Evolutionary conservation across 257 asterid genomes (phyloP).

Genomic region (Solanum virginianum): DNA sequence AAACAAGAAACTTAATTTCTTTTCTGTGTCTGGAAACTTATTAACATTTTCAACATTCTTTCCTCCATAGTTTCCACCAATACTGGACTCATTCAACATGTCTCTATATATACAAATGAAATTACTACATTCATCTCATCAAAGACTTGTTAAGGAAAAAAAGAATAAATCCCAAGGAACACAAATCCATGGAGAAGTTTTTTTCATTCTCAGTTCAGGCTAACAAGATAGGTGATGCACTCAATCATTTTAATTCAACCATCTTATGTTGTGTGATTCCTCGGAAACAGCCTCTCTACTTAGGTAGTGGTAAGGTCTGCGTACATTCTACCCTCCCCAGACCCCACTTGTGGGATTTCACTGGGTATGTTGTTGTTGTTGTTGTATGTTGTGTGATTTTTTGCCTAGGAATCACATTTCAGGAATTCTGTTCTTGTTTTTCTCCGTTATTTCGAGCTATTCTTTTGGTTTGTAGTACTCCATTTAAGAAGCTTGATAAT

Average conservation of each 20-base stretch:
- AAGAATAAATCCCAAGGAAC: neutral
- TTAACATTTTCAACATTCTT: neutral
- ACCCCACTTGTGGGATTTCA: no score
- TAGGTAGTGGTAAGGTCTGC: no score
- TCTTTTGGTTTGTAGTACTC: neutral
- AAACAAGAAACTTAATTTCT: neutral
- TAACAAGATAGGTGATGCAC: slow-evolving; percentile 3
- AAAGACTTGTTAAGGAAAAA: neutral
- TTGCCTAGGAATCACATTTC: slow-evolving; percentile 11
- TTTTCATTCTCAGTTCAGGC: neutral
- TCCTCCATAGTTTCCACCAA: neutral
- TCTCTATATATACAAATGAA: neutral
- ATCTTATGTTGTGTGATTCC: slow-evolving; percentile 4
- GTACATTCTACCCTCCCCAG: no score
- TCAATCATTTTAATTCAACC: slow-evolving; percentile 10
- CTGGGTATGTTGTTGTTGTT: no score
- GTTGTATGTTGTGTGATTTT: slow-evolving; percentile 1
- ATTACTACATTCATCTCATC: neutral
- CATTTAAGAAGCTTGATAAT: neutral
- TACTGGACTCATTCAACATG: neutral
- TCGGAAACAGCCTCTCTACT: no score
- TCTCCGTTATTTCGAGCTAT: neutral
- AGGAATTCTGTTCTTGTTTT: slow-evolving; percentile 9
- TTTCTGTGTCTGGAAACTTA: neutral
- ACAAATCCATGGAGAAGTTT: neutral